phyloP scores from a whole-genome alignment of 2,329 filamentous ascomycete genomes.

The Ascochyta rabiei region DNA sequence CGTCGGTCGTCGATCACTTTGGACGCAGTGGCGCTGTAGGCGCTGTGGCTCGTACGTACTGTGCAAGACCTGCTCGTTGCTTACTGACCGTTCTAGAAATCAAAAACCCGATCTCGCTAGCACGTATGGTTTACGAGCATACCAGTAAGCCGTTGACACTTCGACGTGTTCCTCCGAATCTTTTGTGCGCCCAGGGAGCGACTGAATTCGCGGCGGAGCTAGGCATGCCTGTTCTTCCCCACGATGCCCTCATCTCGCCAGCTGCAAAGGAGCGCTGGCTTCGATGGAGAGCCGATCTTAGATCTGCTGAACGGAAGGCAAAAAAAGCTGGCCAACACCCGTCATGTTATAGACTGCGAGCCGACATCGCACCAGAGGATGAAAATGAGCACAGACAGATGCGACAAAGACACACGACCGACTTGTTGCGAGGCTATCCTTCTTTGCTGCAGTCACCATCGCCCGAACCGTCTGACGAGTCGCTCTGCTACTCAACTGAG shows the following conservation, averaged over 20 bases:
- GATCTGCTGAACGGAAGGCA: conserved; percentile 61
- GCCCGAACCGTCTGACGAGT: conserved; percentile 32
- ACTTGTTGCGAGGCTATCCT: conserved; percentile 30
- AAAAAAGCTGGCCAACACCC: conserved; percentile 37
- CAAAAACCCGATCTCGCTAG: conserved; percentile 89
- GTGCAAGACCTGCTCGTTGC: neutral
- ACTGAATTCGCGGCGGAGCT: conserved; percentile 83
- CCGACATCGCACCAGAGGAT: conserved; percentile 32
- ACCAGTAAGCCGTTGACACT: conserved; percentile 80
- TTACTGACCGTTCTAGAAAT: conserved; percentile 64
- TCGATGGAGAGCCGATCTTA: conserved; percentile 76
- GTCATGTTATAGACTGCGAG: conserved; percentile 35
- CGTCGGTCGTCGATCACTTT: conserved; percentile 86
- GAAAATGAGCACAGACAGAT: conserved; percentile 24
- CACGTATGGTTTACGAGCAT: conserved; percentile 79
- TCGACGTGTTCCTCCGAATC: conserved; percentile 87
- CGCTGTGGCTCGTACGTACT: conserved; percentile 78
- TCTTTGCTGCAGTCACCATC: conserved; percentile 21
- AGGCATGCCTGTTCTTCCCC: conserved; percentile 73
- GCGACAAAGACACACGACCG: conserved; percentile 47
- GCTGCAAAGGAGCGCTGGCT: conserved; percentile 78
- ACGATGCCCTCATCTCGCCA: conserved; percentile 79
- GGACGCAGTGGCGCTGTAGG: conserved; percentile 93
- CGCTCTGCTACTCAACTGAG: conserved; percentile 20
- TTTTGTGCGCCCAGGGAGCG: conserved; percentile 85